Percentiles rank a stretch among this genome's conserved stretches.
phyloP scores from a whole-genome alignment of 805 yeast species.

The Pichia deserticola region DNA sequence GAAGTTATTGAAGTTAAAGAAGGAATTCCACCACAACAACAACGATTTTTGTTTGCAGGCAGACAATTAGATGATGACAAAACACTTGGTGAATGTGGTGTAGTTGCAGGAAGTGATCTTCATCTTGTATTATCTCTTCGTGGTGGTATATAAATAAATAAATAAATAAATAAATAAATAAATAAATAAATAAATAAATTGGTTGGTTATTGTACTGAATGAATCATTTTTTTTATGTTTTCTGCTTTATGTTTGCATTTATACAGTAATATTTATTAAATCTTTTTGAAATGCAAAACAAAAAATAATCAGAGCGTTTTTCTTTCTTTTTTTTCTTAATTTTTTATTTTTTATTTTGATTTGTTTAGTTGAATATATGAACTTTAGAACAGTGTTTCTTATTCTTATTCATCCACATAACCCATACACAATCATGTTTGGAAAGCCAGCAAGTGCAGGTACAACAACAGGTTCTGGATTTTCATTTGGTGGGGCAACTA shows the following conservation, averaged over 20 bases:
- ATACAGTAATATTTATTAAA: too few relatives aligned
- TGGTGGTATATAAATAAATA: conserved; percentile 57
- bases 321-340: too few relatives aligned
- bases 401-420: background rate
- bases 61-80: conserved; percentile 85
- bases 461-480: conserved; percentile 8
- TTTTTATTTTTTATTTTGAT: too few relatives aligned
- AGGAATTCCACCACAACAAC: conserved; percentile 96
- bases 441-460: background rate
- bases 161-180: too few relatives aligned
- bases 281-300: too few relatives aligned
- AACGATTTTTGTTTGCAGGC: conserved; percentile 83
- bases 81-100: conserved; percentile 64
- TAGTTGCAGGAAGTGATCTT: conserved; percentile 77
- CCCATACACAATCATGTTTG: conserved; percentile 1
- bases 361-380: too few relatives aligned
- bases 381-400: too few relatives aligned
- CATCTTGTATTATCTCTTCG: conserved; percentile 89
- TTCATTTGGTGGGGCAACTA: conserved; percentile 11
- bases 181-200: too few relatives aligned
- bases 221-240: too few relatives aligned
- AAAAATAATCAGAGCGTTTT: too few relatives aligned
- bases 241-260: too few relatives aligned
- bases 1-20: conserved; percentile 93
- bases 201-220: too few relatives aligned